Evolutionary conservation across 345 rosid genomes (phyloP).

Genomic region (Euphorbia peplus): DNA sequence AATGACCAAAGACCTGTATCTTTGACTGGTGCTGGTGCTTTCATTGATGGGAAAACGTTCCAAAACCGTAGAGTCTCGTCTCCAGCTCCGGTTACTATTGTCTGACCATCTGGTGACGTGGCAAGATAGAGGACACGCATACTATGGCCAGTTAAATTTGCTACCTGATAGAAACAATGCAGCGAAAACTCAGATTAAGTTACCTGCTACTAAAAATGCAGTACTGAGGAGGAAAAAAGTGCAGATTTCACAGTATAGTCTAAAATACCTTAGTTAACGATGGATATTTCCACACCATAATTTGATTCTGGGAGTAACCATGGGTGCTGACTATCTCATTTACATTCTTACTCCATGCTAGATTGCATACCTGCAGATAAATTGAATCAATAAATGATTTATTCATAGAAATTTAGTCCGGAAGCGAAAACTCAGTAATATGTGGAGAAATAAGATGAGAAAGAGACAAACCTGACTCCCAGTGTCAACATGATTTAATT

Average conservation of each 20-base stretch:
- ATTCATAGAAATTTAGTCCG: too few species aligned
- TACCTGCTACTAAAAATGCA: background rate
- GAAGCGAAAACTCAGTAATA: too few species aligned
- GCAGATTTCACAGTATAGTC: background rate
- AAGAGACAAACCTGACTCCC: slow-evolving; percentile 96
- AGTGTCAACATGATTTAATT: slow-evolving; percentile 76
- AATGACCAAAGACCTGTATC: slow-evolving; percentile 95
- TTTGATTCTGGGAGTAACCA: slow-evolving; percentile 95
- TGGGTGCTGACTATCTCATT: slow-evolving; percentile 96
- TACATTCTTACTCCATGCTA: slow-evolving; percentile 96
- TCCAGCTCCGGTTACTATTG: slow-evolving; percentile 98
- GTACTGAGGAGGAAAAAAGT: background rate
- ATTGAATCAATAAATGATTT: background rate
- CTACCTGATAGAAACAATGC: slow-evolving; percentile 49
- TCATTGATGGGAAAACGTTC: slow-evolving; percentile 86
- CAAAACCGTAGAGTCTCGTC: slow-evolving; percentile 94
- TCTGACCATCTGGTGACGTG: slow-evolving; percentile 93
- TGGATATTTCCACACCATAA: slow-evolving; percentile 98
- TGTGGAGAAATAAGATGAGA: too few species aligned
- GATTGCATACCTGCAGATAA: slow-evolving; percentile 71
- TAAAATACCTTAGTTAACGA: slow-evolving; percentile 80
- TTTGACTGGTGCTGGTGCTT: slow-evolving; percentile 78
- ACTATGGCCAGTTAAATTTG: slow-evolving; percentile 89
- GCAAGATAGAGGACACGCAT: slow-evolving; percentile 92
- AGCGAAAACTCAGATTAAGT: background rate